Evolutionary conservation across 768 basidiomycete genomes (phyloP).

Genomic region (Boletellus ananas): DNA sequence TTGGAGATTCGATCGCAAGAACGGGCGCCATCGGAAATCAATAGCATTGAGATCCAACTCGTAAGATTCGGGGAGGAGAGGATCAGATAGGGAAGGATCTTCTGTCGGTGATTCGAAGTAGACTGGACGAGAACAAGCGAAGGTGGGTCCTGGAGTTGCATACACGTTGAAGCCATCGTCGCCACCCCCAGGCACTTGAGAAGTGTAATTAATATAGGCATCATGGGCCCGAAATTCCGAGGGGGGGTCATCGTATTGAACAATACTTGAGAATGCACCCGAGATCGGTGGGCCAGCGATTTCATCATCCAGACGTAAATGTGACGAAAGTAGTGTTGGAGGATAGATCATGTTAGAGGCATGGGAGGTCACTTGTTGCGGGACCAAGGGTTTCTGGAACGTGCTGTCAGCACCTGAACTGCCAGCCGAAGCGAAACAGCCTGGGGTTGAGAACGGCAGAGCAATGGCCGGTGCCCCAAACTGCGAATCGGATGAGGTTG

Average conservation of each 20-base stretch:
- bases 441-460: constrained; percentile 26
- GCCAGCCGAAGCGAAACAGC: constrained; percentile 15
- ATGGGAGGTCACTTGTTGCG: constrained; percentile 9
- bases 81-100: constrained; percentile 41
- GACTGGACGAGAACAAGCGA: constrained; percentile 30
- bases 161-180: constrained; percentile 27
- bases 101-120: constrained; percentile 54
- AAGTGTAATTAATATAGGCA: not conserved
- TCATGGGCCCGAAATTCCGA: constrained; percentile 13
- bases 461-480: not conserved
- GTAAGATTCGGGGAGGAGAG: constrained; percentile 34
- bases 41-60: constrained; percentile 39
- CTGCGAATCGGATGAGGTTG: not conserved
- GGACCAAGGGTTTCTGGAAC: constrained; percentile 1
- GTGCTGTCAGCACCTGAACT: not conserved
- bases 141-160: constrained; percentile 48
- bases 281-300: constrained; percentile 3
- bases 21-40: constrained; percentile 57
- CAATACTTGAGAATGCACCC: constrained; percentile 3
- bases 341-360: constrained; percentile 9
- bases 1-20: constrained; percentile 31
- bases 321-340: constrained; percentile 3
- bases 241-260: constrained; percentile 6
- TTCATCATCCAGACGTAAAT: constrained; percentile 19
- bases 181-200: constrained; percentile 1